Conservation (phyloP, 805 yeast species). For the Yamadazyma nakazawae region DNA sequence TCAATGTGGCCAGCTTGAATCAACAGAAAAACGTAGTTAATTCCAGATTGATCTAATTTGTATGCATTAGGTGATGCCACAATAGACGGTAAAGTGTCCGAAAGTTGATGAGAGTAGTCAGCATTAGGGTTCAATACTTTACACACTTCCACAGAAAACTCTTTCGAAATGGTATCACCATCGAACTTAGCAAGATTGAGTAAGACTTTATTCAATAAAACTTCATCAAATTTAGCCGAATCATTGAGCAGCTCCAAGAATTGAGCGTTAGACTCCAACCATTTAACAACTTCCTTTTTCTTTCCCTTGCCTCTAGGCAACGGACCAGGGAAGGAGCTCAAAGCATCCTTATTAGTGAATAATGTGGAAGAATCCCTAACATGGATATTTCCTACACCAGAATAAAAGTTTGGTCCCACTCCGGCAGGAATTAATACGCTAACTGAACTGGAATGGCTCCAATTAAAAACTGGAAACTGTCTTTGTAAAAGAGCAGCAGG, state of each 20-base stretch:
- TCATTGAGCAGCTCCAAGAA: conserved; percentile 8
- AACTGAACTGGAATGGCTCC: conserved; percentile 42
- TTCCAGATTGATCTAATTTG: conserved; percentile 38
- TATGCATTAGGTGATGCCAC: conserved; percentile 36
- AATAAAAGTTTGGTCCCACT: conserved; percentile 14
- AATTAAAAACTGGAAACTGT: conserved; percentile 75
- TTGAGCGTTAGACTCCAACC: conserved; percentile 38
- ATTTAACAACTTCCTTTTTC: conserved; percentile 64
- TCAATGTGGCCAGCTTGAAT: conserved; percentile 63
- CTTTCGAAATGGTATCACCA: conserved; percentile 26
- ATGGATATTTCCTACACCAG: conserved; percentile 29
- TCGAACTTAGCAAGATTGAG: conserved; percentile 25
- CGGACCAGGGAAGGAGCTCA: conserved; percentile 60
- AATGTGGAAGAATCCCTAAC: conserved; percentile 23
- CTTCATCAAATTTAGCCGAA: conserved; percentile 19
- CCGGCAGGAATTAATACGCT: conserved; percentile 25
- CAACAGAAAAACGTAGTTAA: conserved; percentile 29
- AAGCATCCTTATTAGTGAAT: conserved; percentile 22
- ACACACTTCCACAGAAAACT: conserved; percentile 32
- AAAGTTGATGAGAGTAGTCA: conserved; percentile 21
- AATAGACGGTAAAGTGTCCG: conserved; percentile 12
- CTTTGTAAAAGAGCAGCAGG: conserved; percentile 54
- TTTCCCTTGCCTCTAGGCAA: conserved; percentile 53
- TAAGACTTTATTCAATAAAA: conserved; percentile 31
- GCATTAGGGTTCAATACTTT: conserved; percentile 42